phyloP scores from a whole-genome alignment of 2,329 filamentous ascomycete genomes.

The Pleomassaria siparia region DNA sequence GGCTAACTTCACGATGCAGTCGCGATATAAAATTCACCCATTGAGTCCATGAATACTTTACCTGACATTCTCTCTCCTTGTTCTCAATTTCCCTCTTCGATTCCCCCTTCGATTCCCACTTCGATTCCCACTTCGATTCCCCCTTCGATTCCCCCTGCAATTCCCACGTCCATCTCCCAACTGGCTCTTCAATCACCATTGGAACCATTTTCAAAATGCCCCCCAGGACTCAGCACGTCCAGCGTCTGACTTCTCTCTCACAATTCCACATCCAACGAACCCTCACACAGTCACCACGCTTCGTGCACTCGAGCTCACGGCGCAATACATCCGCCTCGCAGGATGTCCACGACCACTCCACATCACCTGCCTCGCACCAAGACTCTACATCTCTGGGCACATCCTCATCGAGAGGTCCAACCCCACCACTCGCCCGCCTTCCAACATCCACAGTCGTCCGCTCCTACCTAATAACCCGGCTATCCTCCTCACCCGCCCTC shows the following conservation, averaged over 20 bases:
- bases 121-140: neutral
- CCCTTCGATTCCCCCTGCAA: neutral
- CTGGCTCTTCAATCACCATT: neutral
- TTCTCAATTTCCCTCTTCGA: neutral
- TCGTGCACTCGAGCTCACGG: slow-evolving; percentile 35
- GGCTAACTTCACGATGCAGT: neutral
- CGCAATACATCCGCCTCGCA: slow-evolving; percentile 29
- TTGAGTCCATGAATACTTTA: too few species aligned
- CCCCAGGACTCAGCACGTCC: slow-evolving; percentile 23
- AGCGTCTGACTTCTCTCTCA: slow-evolving; percentile 23
- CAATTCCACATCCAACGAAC: slow-evolving; percentile 17
- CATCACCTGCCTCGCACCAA: slow-evolving; percentile 15
- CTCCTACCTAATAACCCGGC: slow-evolving; percentile 67
- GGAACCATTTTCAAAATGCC: slow-evolving; percentile 15
- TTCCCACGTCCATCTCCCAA: neutral
- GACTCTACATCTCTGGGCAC: slow-evolving; percentile 15
- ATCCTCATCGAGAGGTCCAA: slow-evolving; percentile 6
- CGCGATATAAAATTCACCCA: neutral
- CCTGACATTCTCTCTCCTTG: too few species aligned
- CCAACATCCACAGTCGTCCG: slow-evolving; percentile 68
- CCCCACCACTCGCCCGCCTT: slow-evolving; percentile 61
- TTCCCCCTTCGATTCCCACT: neutral
- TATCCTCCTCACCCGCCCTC: slow-evolving; percentile 71
- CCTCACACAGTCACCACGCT: slow-evolving; percentile 22
- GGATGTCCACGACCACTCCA: slow-evolving; percentile 20